Conservation (phyloP, 2,329 filamentous ascomycete species). For the Fusarium miscanthi region DNA sequence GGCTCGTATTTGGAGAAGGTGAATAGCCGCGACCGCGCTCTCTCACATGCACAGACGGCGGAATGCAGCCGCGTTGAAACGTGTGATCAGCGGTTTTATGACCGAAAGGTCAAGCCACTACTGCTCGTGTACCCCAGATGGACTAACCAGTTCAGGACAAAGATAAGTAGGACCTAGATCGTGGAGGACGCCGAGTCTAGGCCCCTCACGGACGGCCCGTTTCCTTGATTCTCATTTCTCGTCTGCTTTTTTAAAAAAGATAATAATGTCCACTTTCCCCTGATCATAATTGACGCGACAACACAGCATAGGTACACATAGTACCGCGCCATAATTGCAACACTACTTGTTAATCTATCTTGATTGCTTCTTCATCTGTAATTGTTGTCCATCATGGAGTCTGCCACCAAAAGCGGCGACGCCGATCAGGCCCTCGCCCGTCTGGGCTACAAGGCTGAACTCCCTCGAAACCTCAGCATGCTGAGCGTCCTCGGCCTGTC, state of each 20-base stretch:
- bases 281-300: constrained; percentile 1
- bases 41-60: neutral
- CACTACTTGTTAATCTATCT: neutral
- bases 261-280: constrained; percentile 21
- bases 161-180: constrained; percentile 31
- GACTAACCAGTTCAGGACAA: constrained; percentile 31
- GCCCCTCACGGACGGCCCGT: constrained; percentile 31
- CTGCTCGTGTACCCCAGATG: constrained; percentile 23
- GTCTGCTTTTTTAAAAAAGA: constrained; percentile 10
- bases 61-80: constrained; percentile 15
- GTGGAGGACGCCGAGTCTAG: constrained; percentile 28
- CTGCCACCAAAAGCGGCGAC: constrained; percentile 28
- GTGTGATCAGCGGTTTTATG: constrained; percentile 17
- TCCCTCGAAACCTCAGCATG: constrained; percentile 63
- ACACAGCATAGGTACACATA: neutral
- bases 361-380: neutral
- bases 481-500: constrained; percentile 61
- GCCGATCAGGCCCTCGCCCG: constrained; percentile 59
- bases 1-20: neutral
- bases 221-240: constrained; percentile 25
- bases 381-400: constrained; percentile 18
- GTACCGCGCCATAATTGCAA: neutral
- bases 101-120: constrained; percentile 24
- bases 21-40: constrained; percentile 23
- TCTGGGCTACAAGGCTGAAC: constrained; percentile 62